Percentiles rank a stretch among this genome's conserved stretches.
Conservation (phyloP, 1,139 yeast species). For the Komagataea norvegica region DNA sequence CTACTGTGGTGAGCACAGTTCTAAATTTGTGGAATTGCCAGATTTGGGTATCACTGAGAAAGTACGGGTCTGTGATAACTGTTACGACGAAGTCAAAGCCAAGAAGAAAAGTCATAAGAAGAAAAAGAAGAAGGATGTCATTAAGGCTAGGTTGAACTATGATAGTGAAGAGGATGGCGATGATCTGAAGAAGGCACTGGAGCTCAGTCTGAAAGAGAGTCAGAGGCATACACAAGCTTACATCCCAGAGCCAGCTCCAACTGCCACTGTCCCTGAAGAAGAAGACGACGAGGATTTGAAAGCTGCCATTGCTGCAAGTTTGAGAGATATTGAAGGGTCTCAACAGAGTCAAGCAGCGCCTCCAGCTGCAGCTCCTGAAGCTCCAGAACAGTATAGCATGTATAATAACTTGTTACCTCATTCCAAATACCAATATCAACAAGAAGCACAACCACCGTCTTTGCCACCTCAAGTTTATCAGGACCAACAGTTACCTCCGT, state of each 20-base stretch:
- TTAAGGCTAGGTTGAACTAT: constrained; percentile 25
- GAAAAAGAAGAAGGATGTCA: constrained; percentile 26
- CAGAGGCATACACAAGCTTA: constrained; percentile 27
- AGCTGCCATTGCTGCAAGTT: constrained; percentile 93
- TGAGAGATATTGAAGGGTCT: constrained; percentile 59
- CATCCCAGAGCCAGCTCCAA: constrained; percentile 12
- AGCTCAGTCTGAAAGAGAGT: constrained; percentile 64
- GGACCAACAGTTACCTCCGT: constrained; percentile 10
- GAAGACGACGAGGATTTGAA: constrained; percentile 88
- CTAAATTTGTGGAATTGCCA: constrained; percentile 65
- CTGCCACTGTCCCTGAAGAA: constrained; percentile 32
- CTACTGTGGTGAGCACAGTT: constrained; percentile 78
- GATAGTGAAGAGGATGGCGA: constrained; percentile 56
- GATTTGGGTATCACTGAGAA: constrained; percentile 83
- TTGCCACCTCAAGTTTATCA: constrained; percentile 19
- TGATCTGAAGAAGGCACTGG: constrained; percentile 73
- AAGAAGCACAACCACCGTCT: constrained; percentile 11
- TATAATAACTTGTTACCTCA: constrained; percentile 25
- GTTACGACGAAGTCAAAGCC: constrained; percentile 53
- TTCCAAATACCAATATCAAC: constrained; percentile 14
- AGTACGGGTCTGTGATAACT: constrained; percentile 91
- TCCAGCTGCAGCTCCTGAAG: constrained; percentile 8
- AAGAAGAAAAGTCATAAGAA: constrained; percentile 30
- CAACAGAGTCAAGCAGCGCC: constrained; percentile 22
- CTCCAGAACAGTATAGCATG: constrained; percentile 10